Evolutionary conservation across 805 yeast genomes (phyloP), one percentile per base, ranked within the genome.

Genomic region (Kodamaea nitidulidarum): DNA sequence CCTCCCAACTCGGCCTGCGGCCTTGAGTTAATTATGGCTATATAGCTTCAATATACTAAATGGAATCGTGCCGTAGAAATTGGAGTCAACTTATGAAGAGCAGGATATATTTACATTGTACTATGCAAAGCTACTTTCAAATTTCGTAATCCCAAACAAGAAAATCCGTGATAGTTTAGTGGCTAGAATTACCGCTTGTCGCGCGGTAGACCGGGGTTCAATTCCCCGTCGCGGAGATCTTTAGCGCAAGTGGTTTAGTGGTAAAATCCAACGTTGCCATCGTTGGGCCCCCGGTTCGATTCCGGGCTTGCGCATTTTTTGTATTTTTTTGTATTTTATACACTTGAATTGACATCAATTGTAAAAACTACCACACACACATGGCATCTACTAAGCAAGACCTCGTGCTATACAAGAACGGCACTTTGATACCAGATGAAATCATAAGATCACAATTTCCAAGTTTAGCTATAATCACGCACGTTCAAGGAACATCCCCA

Each of bases 401-500:
- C 46, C 61, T 82, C 7, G 55, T 60, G 2, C 49, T 82, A 7
- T 80, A 70, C 55, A 61, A 60, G 16, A 81, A 81, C 47, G 71
- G 71, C 39, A 58, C 76, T 2, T 65, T 80, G 2, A 45, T 71
- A 10, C 54, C 70, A 1, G 60, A 58, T 16, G 46, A 42, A 4
- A 40, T 41, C 32, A 49, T 45, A 40, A 42, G n/a, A 24, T 20
- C 40, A 8, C 49, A 37, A 7, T 3, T 28, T 6, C 21, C 41
- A 32, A 39, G 41, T 11, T 45, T 63, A 15, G 53, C 63, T 3
- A 41, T 62, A 3, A 52, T 68, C 6, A 50, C 70, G 1, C 61
- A 66, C 39, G 48, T 49, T 3, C 67, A 59, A 39, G 80, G 83
- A 0, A 80, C 84, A 0, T 70, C 76, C 18, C 79, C 90, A 2